These are phyloP conservation scores for Trichoderma arundinaceum DNA, from an alignment of 2,329 filamentous ascomycete genomes.

Conservation along the genomic window DNA sequence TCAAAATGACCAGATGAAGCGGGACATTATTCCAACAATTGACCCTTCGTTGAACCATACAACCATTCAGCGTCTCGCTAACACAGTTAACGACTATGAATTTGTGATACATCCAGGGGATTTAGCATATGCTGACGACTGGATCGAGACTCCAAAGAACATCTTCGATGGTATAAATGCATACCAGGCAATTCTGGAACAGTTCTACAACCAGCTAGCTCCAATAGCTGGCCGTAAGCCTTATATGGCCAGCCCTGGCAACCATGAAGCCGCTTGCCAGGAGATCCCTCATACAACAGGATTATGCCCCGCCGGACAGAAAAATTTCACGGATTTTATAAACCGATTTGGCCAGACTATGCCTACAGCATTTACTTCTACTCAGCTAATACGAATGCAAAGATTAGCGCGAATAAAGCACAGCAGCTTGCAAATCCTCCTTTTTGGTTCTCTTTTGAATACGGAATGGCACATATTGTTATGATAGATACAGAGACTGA, in stretches of 20 bases:
- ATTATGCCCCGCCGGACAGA: conserved; percentile 58
- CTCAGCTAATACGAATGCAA: conserved; percentile 51
- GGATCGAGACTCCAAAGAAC: conserved; percentile 55
- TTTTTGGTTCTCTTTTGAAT: conserved; percentile 40
- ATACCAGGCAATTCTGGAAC: conserved; percentile 62
- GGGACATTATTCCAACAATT: conserved; percentile 55
- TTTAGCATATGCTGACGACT: conserved; percentile 64
- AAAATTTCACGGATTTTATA: conserved; percentile 66
- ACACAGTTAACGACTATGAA: conserved; percentile 60
- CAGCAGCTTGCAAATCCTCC: conserved; percentile 40
- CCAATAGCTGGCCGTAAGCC: conserved; percentile 58
- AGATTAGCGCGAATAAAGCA: conserved; percentile 53
- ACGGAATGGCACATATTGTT: conserved; percentile 41
- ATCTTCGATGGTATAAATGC: conserved; percentile 55
- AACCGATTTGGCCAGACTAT: conserved; percentile 56
- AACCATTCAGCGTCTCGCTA: conserved; percentile 60
- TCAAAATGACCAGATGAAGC: conserved; percentile 50
- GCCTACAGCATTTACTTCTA: conserved; percentile 56
- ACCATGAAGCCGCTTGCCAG: conserved; percentile 63
- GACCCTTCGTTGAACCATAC: conserved; percentile 61
- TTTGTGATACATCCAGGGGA: conserved; percentile 61
- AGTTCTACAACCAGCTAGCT: conserved; percentile 53
- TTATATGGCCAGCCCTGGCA: conserved; percentile 55
- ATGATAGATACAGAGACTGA: conserved; percentile 46
- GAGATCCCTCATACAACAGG: conserved; percentile 47